Percentiles rank a stretch among this genome's conserved stretches.
These are phyloP conservation scores for Colletotrichum echinochloae DNA, from an alignment of 2,329 filamentous ascomycete species.

Conservation along the genomic window DNA sequence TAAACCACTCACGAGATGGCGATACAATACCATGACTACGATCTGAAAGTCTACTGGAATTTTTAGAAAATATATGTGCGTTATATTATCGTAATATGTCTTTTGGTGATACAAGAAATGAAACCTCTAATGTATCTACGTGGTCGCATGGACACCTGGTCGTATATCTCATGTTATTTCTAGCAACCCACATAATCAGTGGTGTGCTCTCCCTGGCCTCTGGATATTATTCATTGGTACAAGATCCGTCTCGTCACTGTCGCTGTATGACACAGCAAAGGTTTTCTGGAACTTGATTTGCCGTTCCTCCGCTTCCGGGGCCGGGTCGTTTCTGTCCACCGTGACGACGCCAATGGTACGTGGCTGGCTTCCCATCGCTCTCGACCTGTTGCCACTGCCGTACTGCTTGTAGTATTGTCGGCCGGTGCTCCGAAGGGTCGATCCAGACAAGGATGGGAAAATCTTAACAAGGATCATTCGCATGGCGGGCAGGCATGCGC, in stretches of 20 bases:
- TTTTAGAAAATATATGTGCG: too few relatives aligned
- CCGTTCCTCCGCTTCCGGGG: conserved; percentile 9
- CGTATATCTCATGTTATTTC: not conserved
- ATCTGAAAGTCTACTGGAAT: too few relatives aligned
- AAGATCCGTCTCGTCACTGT: conserved; percentile 48
- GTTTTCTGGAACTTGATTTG: conserved; percentile 50
- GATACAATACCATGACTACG: too few relatives aligned
- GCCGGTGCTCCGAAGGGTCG: conserved; percentile 38
- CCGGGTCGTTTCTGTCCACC: conserved; percentile 13
- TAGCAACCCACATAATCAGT: not conserved
- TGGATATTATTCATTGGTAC: conserved; percentile 47
- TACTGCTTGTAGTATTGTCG: conserved; percentile 36
- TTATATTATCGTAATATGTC: not conserved
- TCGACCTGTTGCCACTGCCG: conserved; percentile 31
- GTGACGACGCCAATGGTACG: conserved; percentile 26
- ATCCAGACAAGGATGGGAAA: conserved; percentile 46
- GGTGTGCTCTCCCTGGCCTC: conserved; percentile 6
- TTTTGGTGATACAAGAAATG: not conserved
- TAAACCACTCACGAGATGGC: too few relatives aligned
- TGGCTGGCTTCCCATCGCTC: not conserved
- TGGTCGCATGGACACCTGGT: not conserved
- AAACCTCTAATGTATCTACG: not conserved
- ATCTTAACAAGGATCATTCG: conserved; percentile 48
- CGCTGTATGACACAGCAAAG: conserved; percentile 51
- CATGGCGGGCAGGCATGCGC: conserved; percentile 50